These are phyloP conservation scores for Fusarium papillatum DNA, from an alignment of 2,329 filamentous ascomycete genomes.

Conservation along the genomic window DNA sequence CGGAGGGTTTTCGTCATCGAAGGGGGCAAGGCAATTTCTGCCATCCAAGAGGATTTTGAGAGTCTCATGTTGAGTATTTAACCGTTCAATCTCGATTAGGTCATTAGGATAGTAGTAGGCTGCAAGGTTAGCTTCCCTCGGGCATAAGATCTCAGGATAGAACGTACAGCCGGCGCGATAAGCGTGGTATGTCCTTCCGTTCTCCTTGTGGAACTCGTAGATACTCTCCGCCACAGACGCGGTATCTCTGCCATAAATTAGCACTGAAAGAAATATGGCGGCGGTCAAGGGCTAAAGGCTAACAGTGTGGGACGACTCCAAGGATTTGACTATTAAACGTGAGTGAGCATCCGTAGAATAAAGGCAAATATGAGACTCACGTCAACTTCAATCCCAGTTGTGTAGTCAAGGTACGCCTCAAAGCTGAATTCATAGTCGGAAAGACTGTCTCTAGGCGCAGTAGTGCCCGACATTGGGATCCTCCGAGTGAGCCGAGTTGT, in stretches of 20 bases:
- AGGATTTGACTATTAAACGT: constrained; percentile 14
- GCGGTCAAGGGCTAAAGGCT: background rate
- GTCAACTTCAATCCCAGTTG: constrained; percentile 13
- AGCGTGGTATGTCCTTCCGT: constrained; percentile 16
- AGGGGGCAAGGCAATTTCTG: constrained; percentile 6
- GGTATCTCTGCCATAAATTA: constrained; percentile 7
- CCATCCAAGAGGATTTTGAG: constrained; percentile 10
- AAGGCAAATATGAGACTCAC: constrained; percentile 5
- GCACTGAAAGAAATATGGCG: background rate
- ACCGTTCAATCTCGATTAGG: constrained; percentile 1
- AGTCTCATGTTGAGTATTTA: constrained; percentile 9
- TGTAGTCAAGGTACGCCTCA: constrained; percentile 16
- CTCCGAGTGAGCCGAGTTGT: background rate
- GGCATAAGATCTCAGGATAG: background rate
- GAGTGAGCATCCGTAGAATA: constrained; percentile 4
- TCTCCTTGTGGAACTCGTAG: constrained; percentile 15
- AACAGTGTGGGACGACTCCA: constrained; percentile 1
- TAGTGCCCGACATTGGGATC: background rate
- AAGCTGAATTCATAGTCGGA: constrained; percentile 22
- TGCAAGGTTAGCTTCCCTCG: background rate
- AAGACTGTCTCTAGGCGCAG: constrained; percentile 5
- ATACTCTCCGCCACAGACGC: constrained; percentile 16
- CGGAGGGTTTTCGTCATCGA: constrained; percentile 1
- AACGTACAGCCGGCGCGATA: constrained; percentile 12
- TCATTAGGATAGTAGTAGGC: constrained; percentile 16